Evolutionary conservation across 2,329 filamentous ascomycete species (phyloP), one percentile per base, ranked within the genome.

Genomic region (Dactylellina sp.): DNA sequence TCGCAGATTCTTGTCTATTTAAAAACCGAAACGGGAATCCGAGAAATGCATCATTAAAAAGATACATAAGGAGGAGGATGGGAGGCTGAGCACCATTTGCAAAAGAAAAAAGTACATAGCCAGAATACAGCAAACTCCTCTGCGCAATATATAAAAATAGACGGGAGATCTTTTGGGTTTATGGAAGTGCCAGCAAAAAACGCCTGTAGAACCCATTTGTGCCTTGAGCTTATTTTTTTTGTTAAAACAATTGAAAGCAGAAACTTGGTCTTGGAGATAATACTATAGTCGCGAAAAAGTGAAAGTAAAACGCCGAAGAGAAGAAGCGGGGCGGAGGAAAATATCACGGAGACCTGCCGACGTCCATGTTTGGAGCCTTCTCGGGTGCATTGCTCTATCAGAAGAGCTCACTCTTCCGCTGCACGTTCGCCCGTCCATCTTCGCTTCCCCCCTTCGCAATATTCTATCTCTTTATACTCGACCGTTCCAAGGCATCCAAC

Each of bases 401-500:
- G 18, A 18, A 22, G 32, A 40, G 16, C 22, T 35, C 39, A 37
- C 46, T 53, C 46, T 52, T 44, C 18, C 20, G 14, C 28, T 37
- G 47, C 22, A 53, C 2, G 28, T 14, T 39, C 32, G 18, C 18
- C 37, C 16, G 1, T 20, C 5, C n/a, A 6, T 42, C 32, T 20
- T 46, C 32, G 5, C 44, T 59, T 53, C 46, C 44, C 57, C 40
- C 20, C 70, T 61, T 50, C 55, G n/a, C n/a, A 50, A 12, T 47
- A 39, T 40, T 68, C 63, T 59, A 75, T 53, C 49, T 65, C 39
- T 52, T 52, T 49, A 75, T 75, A 59, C 71, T 64, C 44, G 71
- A 75, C 79, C 91, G 86, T 79, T 91, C 89, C 75, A 99, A 84
- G 28, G 95, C 95, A 81, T 96, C 91, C 76, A 94, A 84, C 71